Conservation (phyloP, 2,329 filamentous ascomycete species). For the Colletotrichum camelliae region DNA sequence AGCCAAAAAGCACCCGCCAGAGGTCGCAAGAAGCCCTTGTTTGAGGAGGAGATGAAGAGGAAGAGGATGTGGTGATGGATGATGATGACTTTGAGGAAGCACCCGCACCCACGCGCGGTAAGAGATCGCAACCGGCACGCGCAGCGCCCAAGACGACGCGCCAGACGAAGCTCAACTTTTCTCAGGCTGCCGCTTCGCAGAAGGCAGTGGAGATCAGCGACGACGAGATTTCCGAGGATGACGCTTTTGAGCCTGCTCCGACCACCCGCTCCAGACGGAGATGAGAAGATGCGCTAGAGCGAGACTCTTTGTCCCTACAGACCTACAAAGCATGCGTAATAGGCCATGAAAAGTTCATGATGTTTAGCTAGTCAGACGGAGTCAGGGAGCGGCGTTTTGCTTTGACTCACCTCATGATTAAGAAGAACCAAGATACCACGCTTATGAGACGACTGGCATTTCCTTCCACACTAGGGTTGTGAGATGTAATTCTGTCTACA, state of each 20-base stretch:
- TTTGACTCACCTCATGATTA: background rate
- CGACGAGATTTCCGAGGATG: constrained; percentile 68
- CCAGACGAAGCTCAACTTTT: constrained; percentile 58
- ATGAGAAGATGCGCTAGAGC: background rate
- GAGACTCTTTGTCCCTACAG: background rate
- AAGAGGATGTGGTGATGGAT: constrained; percentile 58
- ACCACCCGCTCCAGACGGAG: constrained; percentile 25
- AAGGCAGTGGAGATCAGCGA: constrained; percentile 66
- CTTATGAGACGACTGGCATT: background rate
- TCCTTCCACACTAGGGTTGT: background rate
- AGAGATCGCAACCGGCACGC: constrained; percentile 35
- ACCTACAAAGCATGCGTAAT: background rate
- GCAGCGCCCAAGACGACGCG: constrained; percentile 35
- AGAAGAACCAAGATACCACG: background rate
- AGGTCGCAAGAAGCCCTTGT: constrained; percentile 45
- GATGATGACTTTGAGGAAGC: constrained; percentile 55
- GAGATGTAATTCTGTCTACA: background rate
- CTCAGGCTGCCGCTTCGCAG: constrained; percentile 48
- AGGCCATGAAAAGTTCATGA: background rate
- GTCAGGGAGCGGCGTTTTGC: background rate
- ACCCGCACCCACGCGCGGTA: constrained; percentile 6
- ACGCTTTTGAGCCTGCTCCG: constrained; percentile 60
- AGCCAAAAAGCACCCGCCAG: constrained; percentile 33
- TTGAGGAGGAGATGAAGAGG: constrained; percentile 43
- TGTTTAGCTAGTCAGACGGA: background rate